Base-by-base conservation (phyloP, 371 early-diverging fungal species). In the Syncephalastrum monosporum region DNA sequence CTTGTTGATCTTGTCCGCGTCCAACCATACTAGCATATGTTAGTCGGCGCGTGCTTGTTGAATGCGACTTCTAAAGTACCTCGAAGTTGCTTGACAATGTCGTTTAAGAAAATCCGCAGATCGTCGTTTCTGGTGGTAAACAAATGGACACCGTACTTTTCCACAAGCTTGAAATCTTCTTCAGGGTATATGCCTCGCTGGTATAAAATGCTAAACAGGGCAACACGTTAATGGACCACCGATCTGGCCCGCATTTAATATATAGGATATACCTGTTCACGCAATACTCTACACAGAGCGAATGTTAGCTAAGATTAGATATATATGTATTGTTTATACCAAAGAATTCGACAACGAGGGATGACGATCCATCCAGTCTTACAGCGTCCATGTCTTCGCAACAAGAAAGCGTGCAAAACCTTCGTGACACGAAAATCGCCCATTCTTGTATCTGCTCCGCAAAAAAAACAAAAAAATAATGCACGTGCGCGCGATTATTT, bases 181-280 rank as follows among this genome's bases (percentile, higher is more conserved):
- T 86, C 74, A 14, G 94, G 90, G 60, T 95, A 95, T 14, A 96
- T 63, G 7, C 91, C 95, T 24, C 97, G 88, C 65, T 95, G 95
- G 64, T 85, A 95, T 19, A 95, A 79, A 17, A 96, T 92, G 66
- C 90, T 91, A 17, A 41, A 46, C 21, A 47, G 21, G 42, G 43
- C 50, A 0, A 1, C 21, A 21, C 21, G 15, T 33, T 12, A 13
- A 46, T 41, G 42, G 44, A 1, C 21, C n/a, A 15, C 19, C 5
- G 42, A 7, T 21, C 8, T 5, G 17, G 16, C 3, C 38, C 42
- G 43, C 1, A 15, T n/a, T 24, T 10, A 16, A 23, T 33, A 56
- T 16, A 47, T 10, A 17, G 19, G 24, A 54, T 16, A 47, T 79
- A 91, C 91, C 89, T 93, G 71, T 91, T 89, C 42, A 95, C 75